A percentile compares a stretch with the other conserved stretches of the same genome.
phyloP scores from a whole-genome alignment of 371 early-diverging fungal genomes.

The Syncephalastrum monosporum region DNA sequence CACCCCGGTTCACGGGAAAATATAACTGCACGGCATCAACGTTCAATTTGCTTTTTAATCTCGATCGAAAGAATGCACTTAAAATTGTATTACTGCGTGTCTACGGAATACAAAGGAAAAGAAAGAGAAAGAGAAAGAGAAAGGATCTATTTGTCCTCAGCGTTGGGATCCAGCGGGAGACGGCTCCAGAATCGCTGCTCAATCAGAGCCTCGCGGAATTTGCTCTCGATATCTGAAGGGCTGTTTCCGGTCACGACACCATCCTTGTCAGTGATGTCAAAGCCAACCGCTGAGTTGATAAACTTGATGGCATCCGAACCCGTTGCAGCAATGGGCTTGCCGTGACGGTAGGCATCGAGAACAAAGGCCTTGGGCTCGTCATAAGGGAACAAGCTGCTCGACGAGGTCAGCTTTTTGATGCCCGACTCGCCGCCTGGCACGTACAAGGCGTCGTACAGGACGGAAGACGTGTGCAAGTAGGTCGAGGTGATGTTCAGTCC shows the following conservation, averaged over 20 bases:
- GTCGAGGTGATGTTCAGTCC: conserved; percentile 24
- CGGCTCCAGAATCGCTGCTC: conserved; percentile 36
- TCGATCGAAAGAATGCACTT: too few species aligned
- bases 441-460: conserved; percentile 35
- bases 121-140: too few species aligned
- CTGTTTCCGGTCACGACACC: conserved; percentile 17
- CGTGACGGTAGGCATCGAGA: conserved; percentile 32
- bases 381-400: conserved; percentile 24
- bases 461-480: conserved; percentile 29
- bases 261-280: conserved; percentile 11
- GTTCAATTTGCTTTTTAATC: too few species aligned
- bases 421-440: conserved; percentile 27
- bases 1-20: too few species aligned
- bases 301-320: conserved; percentile 22
- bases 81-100: too few species aligned
- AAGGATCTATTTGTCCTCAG: too few species aligned
- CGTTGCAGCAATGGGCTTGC: conserved; percentile 34
- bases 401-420: conserved; percentile 15
- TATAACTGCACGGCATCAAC: too few species aligned
- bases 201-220: conserved; percentile 20
- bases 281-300: conserved; percentile 14
- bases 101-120: too few species aligned
- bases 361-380: conserved; percentile 34
- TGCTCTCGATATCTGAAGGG: conserved; percentile 3
- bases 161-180: conserved; percentile 23